These are phyloP conservation scores for Zopfia rhizophila DNA, from an alignment of 2,329 filamentous ascomycete species.

Conservation along the genomic window DNA sequence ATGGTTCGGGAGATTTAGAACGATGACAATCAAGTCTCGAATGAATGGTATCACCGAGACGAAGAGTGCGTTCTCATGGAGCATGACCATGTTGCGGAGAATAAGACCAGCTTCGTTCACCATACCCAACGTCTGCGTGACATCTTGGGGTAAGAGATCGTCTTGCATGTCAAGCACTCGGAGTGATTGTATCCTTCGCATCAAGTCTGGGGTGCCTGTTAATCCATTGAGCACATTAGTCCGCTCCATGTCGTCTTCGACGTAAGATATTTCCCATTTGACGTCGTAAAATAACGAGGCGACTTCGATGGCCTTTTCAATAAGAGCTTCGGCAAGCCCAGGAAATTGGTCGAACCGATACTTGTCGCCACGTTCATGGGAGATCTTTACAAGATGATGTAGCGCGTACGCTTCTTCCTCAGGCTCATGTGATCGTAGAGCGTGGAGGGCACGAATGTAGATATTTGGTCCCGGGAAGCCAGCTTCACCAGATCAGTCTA, in stretches of 20 bases:
- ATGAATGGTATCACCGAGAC: conserved; percentile 79
- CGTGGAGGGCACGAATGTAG: conserved; percentile 86
- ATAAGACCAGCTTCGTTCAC: conserved; percentile 89
- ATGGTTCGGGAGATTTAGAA: conserved; percentile 78
- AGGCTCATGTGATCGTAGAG: conserved; percentile 80
- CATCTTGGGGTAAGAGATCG: conserved; percentile 75
- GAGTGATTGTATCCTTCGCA: conserved; percentile 76
- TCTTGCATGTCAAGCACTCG: conserved; percentile 69
- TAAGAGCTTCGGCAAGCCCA: conserved; percentile 85
- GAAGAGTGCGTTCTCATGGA: conserved; percentile 87
- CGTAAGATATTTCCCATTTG: conserved; percentile 79
- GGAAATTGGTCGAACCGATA: conserved; percentile 95
- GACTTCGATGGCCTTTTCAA: conserved; percentile 84
- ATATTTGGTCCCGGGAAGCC: conserved; percentile 85
- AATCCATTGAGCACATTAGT: conserved; percentile 71
- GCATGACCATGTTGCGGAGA: conserved; percentile 94
- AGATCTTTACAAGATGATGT: conserved; percentile 94
- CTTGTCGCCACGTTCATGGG: conserved; percentile 92
- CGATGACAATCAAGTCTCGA: conserved; percentile 84
- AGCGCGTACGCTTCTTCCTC: conserved; percentile 92
- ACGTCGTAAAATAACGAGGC: conserved; percentile 83
- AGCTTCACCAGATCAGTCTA: conserved; percentile 33
- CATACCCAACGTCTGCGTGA: conserved; percentile 76
- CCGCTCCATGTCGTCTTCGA: conserved; percentile 60
- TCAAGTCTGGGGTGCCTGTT: conserved; percentile 74